Percentiles rank a stretch among this genome's conserved stretches.
These are phyloP conservation scores for Phytophthora pini DNA, from an alignment of 352 stramenopile genomes.

Conservation along the genomic window DNA sequence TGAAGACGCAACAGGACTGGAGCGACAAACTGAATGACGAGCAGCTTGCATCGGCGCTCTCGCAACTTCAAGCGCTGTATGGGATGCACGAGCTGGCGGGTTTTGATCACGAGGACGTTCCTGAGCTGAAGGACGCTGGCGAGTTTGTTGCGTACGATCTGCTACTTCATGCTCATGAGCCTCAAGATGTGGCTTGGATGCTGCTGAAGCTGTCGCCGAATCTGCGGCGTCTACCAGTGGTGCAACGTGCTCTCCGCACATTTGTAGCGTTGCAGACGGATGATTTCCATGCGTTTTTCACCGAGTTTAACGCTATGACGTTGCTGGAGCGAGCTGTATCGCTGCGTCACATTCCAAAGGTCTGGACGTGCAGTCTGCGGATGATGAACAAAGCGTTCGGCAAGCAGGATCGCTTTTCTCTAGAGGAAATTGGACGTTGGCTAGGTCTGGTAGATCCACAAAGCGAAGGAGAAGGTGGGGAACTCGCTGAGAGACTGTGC, in stretches of 20 bases:
- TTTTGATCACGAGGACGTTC: constrained; percentile 8
- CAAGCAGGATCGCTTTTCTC: constrained; percentile 62
- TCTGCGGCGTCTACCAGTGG: constrained; percentile 15
- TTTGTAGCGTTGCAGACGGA: constrained; percentile 65
- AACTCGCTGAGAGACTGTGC: constrained; percentile 45
- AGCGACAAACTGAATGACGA: constrained; percentile 78
- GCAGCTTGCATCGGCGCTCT: constrained; percentile 67
- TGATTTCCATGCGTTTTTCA: constrained; percentile 47
- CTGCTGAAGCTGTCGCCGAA: constrained; percentile 42
- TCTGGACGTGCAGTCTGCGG: constrained; percentile 44
- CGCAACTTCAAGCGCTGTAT: constrained; percentile 57
- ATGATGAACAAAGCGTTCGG: constrained; percentile 71
- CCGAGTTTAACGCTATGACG: constrained; percentile 32
- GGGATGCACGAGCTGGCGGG: constrained; percentile 19
- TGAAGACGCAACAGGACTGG: constrained; percentile 42
- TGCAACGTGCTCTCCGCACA: constrained; percentile 48
- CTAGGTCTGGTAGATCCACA: constrained; percentile 24
- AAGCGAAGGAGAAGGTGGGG: constrained; percentile 19
- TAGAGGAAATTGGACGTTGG: constrained; percentile 49
- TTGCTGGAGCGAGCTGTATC: constrained; percentile 50
- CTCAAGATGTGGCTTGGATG: constrained; percentile 48
- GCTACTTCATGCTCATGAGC: constrained; percentile 61
- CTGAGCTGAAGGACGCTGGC: constrained; percentile 22
- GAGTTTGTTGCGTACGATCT: constrained; percentile 69
- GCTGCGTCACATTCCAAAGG: constrained; percentile 45